These are phyloP conservation scores for Parachaetomium inaequale DNA, from an alignment of 495 filamentous ascomycete species.

Conservation along the genomic window DNA sequence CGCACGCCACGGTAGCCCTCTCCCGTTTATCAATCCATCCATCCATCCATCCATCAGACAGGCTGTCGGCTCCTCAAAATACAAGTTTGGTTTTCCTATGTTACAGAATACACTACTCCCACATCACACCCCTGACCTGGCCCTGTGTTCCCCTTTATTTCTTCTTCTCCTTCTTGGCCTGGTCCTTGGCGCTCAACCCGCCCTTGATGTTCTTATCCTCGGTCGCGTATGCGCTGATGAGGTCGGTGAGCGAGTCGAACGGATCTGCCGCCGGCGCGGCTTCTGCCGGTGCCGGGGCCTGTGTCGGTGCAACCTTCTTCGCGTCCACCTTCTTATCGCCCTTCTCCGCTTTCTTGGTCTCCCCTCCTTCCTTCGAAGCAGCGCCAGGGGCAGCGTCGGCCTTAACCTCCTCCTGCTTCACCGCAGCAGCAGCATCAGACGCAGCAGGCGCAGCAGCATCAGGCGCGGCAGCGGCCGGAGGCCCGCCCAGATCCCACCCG, in stretches of 20 bases:
- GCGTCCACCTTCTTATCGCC: constrained; percentile 31
- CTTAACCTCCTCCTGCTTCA: background rate
- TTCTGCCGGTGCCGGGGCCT: constrained; percentile 23
- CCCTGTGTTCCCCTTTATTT: constrained; percentile 28
- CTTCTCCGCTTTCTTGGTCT: background rate
- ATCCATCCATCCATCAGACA: background rate
- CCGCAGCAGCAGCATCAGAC: constrained; percentile 12
- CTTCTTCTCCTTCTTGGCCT: constrained; percentile 30
- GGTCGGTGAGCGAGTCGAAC: constrained; percentile 60
- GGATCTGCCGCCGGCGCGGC: constrained; percentile 20
- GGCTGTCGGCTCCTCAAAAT: background rate
- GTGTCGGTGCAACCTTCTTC: constrained; percentile 18
- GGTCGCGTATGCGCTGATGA: constrained; percentile 63
- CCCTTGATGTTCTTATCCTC: constrained; percentile 24
- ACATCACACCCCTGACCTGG: background rate
- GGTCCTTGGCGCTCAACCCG: constrained; percentile 32
- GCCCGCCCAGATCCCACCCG: constrained; percentile 60
- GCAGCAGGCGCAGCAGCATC: constrained; percentile 25
- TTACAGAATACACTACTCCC: constrained; percentile 16
- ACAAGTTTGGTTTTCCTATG: constrained; percentile 13
- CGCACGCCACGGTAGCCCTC: constrained; percentile 1
- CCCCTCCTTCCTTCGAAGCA: constrained; percentile 25
- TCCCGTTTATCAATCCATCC: constrained; percentile 5
- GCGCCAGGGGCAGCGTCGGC: constrained; percentile 19
- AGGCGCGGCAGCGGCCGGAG: constrained; percentile 20